A percentile compares a stretch with the other conserved stretches of the same genome.
These are phyloP conservation scores for Coffea eugenioides DNA, from an alignment of 257 asterid species.

Conservation along the genomic window DNA sequence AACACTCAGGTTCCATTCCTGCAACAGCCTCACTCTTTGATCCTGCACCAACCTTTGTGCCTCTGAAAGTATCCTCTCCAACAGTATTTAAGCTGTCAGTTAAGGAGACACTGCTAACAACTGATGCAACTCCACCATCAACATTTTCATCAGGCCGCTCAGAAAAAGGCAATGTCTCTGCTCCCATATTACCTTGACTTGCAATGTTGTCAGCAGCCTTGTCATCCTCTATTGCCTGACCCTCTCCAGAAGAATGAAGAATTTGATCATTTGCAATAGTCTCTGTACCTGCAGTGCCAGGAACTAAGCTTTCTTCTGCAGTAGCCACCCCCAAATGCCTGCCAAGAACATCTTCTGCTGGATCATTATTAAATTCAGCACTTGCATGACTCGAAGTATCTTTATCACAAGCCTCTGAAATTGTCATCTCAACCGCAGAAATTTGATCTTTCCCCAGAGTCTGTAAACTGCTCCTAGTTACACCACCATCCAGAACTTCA, in stretches of 20 bases:
- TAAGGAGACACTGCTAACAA: slow-evolving; percentile 2
- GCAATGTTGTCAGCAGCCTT: slow-evolving; percentile 19
- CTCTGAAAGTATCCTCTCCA: slow-evolving; percentile 3
- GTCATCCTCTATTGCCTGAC: slow-evolving; percentile 9
- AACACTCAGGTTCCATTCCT: slow-evolving; percentile 5
- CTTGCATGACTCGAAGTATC: slow-evolving; percentile 18
- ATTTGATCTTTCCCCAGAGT: slow-evolving; percentile 17
- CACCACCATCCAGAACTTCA: slow-evolving; percentile 1
- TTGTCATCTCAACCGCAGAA: slow-evolving; percentile 20
- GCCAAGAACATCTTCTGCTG: slow-evolving; percentile 30
- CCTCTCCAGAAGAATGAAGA: slow-evolving; percentile 1
- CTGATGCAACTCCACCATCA: slow-evolving; percentile 16
- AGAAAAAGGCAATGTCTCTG: slow-evolving; percentile 19
- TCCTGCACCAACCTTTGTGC: background rate
- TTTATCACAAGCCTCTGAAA: slow-evolving; percentile 20
- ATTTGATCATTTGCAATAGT: slow-evolving; percentile 20
- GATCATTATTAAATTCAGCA: slow-evolving; percentile 22
- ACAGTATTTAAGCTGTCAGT: slow-evolving; percentile 14
- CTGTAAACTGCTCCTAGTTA: background rate
- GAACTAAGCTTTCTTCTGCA: slow-evolving; percentile 25
- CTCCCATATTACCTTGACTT: slow-evolving; percentile 19
- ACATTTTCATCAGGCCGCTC: slow-evolving; percentile 22
- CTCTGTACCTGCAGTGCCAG: slow-evolving; percentile 12
- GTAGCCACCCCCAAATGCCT: slow-evolving; percentile 16
- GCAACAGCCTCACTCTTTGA: slow-evolving; percentile 13